These are phyloP conservation scores for Eremochloa ophiuroides DNA, from an alignment of 176 grass and related monocot species.

Conservation along the genomic window DNA sequence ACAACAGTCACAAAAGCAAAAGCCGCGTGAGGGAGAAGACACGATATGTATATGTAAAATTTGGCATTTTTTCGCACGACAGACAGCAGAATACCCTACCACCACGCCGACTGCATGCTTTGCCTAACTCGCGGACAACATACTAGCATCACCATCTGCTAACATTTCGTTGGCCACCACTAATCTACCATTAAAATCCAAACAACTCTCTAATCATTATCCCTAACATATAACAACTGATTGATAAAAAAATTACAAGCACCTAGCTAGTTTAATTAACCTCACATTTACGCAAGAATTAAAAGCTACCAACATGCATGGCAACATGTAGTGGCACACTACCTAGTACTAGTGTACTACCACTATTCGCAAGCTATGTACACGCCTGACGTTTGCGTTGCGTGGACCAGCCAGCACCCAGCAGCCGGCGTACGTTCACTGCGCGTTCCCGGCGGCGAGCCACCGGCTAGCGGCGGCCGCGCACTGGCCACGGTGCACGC, in stretches of 20 bases:
- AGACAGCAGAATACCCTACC: neutral
- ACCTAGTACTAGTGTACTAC: neutral
- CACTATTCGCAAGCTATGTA: neutral
- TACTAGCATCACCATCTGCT: neutral
- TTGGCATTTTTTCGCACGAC: neutral
- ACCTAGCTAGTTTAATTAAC: neutral
- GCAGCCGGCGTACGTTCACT: neutral
- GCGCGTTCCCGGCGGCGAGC: neutral
- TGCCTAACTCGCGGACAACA: neutral
- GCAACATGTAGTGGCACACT: neutral
- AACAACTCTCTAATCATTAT: conserved; percentile 11
- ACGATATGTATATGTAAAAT: too few relatives aligned
- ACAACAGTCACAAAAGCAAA: too few relatives aligned
- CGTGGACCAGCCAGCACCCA: neutral
- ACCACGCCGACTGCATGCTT: neutral
- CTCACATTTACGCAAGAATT: neutral
- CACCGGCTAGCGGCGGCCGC: neutral
- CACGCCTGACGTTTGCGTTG: neutral
- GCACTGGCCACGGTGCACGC: conserved; percentile 45
- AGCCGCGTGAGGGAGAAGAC: neutral
- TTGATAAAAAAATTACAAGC: neutral
- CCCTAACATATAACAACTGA: neutral
- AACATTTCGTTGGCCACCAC: neutral
- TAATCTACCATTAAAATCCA: neutral
- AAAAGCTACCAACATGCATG: neutral